A percentile compares a stretch with the other conserved stretches of the same genome.
Conservation (phyloP, 257 asterid genomes). For the Salvia splendens region DNA sequence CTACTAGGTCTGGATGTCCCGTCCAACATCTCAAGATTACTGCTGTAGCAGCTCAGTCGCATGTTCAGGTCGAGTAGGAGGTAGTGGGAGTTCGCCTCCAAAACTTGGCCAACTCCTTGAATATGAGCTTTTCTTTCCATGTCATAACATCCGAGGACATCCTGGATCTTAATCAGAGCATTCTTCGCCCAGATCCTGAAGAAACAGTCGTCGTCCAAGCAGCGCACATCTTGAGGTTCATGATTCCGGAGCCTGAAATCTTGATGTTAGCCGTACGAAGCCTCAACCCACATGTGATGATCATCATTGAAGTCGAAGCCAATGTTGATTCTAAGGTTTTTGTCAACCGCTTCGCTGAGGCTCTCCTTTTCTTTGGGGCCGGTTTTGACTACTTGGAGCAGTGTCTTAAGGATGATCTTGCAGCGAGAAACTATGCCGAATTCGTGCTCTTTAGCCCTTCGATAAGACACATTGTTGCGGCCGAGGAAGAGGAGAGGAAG, state of each 20-base stretch:
- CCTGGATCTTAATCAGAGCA: background rate
- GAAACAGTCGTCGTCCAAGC: conserved; percentile 25
- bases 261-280: conserved; percentile 37
- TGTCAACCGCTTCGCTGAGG: conserved; percentile 45
- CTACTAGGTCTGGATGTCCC: conserved; percentile 12
- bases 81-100: conserved; percentile 30
- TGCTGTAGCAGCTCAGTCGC: conserved; percentile 39
- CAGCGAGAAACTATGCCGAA: conserved; percentile 39
- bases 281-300: conserved; percentile 39
- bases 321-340: conserved; percentile 43
- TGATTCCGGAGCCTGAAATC: conserved; percentile 30
- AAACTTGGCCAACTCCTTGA: conserved; percentile 29
- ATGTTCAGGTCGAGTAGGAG: conserved; percentile 41
- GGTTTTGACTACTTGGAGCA: conserved; percentile 39
- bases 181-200: conserved; percentile 7
- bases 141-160: conserved; percentile 24
- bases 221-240: background rate
- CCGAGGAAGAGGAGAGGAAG: conserved; percentile 44
- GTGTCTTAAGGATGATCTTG: conserved; percentile 39
- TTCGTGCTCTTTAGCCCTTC: conserved; percentile 27
- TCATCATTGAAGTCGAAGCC: conserved; percentile 45
- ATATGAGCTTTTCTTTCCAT: conserved; percentile 22
- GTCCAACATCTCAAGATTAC: conserved; percentile 50
- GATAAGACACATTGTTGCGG: conserved; percentile 39
- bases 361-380: conserved; percentile 41